Evolutionary conservation across 495 filamentous ascomycete species (phyloP), one percentile per base, ranked within the genome.

Genomic region (Margaritispora aquatica): DNA sequence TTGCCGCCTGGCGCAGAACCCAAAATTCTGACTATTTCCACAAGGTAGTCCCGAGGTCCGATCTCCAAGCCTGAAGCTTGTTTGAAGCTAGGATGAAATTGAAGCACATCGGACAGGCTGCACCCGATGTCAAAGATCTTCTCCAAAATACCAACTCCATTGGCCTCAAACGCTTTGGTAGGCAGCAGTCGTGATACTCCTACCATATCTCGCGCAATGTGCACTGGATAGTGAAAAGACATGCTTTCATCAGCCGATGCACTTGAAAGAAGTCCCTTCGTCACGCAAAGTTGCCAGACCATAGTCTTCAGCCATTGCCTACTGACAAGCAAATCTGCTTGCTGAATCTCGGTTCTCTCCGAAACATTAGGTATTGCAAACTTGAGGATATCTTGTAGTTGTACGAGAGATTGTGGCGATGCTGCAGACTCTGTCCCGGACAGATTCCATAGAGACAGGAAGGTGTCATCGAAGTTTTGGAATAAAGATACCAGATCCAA

Each of bases 301-400:
- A 84, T 78, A 1, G 78, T 72, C 24, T 80, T 75, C 0, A 86
- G 72, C 83, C 82, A 86, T 59, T 86, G 81, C 55, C 79, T 77
- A 1, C 79, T 84, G 59, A 84, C 75, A 52, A 80, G 71, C 10
- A 84, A 74, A 63, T 86, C 81, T 8, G 47, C 47, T 26, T 50
- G 47, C 24, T 50, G 47, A 17, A 50, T 50, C 26, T 50, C 47
- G 13, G 47, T 46, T 47, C 59, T 31, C 26, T 53, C 22, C 9
- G 31, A 20, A 2, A 62, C 54, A 26, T 62, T 22, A 20, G 59
- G 59, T 7, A 62, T 36, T 8, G 59, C 24, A 26, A 21, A 44
- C 23, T 51, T 44, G 1, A 62, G 26, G n/a, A 50, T 57, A 22
- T 57, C 36, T 47, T 62, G 59, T 3, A 62, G 54, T 38, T 53